Evolutionary conservation across 2,329 filamentous ascomycete species (phyloP).

Genomic region (Sclerotinia trifoliorum): DNA sequence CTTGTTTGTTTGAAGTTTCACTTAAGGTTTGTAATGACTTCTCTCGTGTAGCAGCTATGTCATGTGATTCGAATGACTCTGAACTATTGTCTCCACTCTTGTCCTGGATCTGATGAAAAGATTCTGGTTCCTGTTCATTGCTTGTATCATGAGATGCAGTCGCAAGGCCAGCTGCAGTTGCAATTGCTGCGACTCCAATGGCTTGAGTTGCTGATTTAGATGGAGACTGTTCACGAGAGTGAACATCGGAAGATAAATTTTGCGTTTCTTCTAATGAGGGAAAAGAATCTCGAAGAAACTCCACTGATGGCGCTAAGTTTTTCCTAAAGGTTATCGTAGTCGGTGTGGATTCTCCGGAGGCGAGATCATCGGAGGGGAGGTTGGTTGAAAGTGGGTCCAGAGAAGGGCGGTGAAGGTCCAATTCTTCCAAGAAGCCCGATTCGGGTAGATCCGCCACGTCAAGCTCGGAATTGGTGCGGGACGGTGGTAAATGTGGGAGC

Average conservation of each 20-base stretch:
- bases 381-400: slow-evolving; percentile 41
- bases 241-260: slow-evolving; percentile 19
- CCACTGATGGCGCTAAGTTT: slow-evolving; percentile 35
- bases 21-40: slow-evolving; percentile 28
- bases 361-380: slow-evolving; percentile 48
- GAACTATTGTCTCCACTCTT: slow-evolving; percentile 23
- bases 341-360: slow-evolving; percentile 67
- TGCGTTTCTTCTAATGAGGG: slow-evolving; percentile 9
- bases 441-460: slow-evolving; percentile 22
- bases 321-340: slow-evolving; percentile 48
- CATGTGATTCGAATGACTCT: slow-evolving; percentile 20
- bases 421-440: slow-evolving; percentile 17
- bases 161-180: slow-evolving; percentile 30
- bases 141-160: slow-evolving; percentile 36
- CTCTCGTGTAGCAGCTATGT: slow-evolving; percentile 25
- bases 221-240: slow-evolving; percentile 12
- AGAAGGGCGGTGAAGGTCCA: slow-evolving; percentile 20
- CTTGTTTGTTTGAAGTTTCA: slow-evolving; percentile 17
- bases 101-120: slow-evolving; percentile 35
- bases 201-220: slow-evolving; percentile 27
- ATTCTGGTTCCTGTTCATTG: slow-evolving; percentile 44
- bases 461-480: slow-evolving; percentile 46
- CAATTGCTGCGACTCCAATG: slow-evolving; percentile 27
- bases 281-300: slow-evolving; percentile 22
- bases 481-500: slow-evolving; percentile 52